phyloP scores from a whole-genome alignment of 2,329 filamentous ascomycete genomes.

The Xylaria sp. region DNA sequence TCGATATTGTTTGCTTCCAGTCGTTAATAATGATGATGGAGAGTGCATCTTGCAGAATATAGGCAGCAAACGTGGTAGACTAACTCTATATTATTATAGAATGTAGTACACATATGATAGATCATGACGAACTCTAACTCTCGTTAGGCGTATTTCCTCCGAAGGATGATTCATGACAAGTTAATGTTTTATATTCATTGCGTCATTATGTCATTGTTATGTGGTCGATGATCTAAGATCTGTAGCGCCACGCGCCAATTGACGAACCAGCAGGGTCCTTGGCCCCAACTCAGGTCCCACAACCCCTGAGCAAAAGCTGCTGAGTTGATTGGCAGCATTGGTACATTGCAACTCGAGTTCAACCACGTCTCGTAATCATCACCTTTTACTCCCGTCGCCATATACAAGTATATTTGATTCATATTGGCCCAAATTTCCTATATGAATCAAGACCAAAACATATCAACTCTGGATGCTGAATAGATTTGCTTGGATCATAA shows the following conservation, averaged over 20 bases:
- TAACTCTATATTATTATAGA: slow-evolving; percentile 1
- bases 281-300: background rate
- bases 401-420: too few species aligned
- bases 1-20: slow-evolving; percentile 33
- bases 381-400: background rate
- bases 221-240: background rate
- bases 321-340: background rate
- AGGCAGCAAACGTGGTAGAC: background rate
- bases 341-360: background rate
- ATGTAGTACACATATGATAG: background rate
- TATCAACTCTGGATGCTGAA: too few species aligned
- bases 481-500: background rate
- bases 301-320: background rate
- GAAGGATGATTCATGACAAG: slow-evolving; percentile 9
- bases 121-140: background rate
- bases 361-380: background rate
- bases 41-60: background rate
- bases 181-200: background rate
- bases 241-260: background rate
- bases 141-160: background rate
- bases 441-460: too few species aligned
- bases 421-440: too few species aligned
- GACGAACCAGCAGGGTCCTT: background rate
- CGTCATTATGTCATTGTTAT: slow-evolving; percentile 9
- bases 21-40: background rate